Conservation (phyloP, 805 yeast species). For the Wickerhamiella azymoides region DNA sequence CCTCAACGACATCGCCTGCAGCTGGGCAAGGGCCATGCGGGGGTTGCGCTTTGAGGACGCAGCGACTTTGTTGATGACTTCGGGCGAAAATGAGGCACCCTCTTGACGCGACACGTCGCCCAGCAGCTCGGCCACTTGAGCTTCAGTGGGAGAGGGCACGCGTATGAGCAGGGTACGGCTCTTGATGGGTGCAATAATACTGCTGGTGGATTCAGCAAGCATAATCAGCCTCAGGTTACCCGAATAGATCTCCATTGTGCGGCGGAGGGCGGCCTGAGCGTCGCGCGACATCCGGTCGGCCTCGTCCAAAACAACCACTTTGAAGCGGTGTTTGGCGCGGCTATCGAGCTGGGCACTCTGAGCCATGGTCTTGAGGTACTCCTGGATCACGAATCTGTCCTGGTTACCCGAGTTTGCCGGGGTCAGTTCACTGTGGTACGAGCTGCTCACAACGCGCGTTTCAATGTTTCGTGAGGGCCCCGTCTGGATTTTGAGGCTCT, state of each 20-base stretch:
- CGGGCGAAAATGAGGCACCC: slow-evolving; percentile 27
- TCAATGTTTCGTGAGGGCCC: slow-evolving; percentile 63
- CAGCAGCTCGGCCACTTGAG: slow-evolving; percentile 47
- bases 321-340: slow-evolving; percentile 36
- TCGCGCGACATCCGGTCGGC: slow-evolving; percentile 92
- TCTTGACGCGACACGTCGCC: slow-evolving; percentile 45
- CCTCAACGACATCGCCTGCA: slow-evolving; percentile 54
- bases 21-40: slow-evolving; percentile 59
- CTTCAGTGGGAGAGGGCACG: slow-evolving; percentile 60
- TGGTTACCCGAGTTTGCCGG: slow-evolving; percentile 95
- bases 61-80: slow-evolving; percentile 35
- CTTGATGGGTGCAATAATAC: slow-evolving; percentile 84
- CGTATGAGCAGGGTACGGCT: slow-evolving; percentile 85
- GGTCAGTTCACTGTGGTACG: slow-evolving; percentile 84
- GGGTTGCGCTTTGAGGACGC: slow-evolving; percentile 51
- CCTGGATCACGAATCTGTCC: slow-evolving; percentile 91
- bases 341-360: slow-evolving; percentile 92
- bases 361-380: slow-evolving; percentile 83
- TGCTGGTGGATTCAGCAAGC: slow-evolving; percentile 80
- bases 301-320: slow-evolving; percentile 82
- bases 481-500: slow-evolving; percentile 71
- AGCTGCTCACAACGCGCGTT: slow-evolving; percentile 83
- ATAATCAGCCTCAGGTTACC: slow-evolving; percentile 70
- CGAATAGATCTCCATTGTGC: slow-evolving; percentile 59
- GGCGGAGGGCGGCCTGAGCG: slow-evolving; percentile 83